Conservation (phyloP, 106 monocot species). For the Narthecium ossifragum region DNA sequence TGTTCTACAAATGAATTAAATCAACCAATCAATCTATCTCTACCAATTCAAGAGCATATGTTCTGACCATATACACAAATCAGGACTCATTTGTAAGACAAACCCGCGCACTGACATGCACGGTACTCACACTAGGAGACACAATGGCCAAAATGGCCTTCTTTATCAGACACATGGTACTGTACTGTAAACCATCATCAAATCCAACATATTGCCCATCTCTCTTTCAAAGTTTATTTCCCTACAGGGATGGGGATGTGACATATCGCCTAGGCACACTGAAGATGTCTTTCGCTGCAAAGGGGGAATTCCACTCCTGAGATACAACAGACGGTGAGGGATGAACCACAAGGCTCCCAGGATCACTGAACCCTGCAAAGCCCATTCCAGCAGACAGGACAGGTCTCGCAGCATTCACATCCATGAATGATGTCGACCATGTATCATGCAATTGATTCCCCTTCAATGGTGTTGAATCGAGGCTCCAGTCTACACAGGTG, state of each 20-base stretch:
- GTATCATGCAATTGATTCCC: conserved; percentile 17
- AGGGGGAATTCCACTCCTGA: conserved; percentile 60
- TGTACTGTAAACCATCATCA: not conserved
- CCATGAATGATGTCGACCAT: conserved; percentile 46
- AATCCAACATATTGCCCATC: no score
- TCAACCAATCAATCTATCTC: no score
- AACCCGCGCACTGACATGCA: no score
- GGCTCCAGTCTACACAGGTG: conserved; percentile 87
- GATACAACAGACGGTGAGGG: conserved; percentile 16
- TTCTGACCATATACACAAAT: no score
- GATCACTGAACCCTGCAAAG: conserved; percentile 20
- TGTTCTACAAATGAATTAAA: no score
- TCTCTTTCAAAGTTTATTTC: no score
- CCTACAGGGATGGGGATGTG: conserved; percentile 30
- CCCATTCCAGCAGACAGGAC: conserved; percentile 5
- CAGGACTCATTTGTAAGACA: no score
- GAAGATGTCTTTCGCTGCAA: conserved; percentile 60
- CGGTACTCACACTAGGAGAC: no score
- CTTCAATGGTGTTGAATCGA: conserved; percentile 28
- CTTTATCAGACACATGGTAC: no score
- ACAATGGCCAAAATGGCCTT: no score
- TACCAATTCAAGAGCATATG: no score
- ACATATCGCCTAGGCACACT: conserved; percentile 61
- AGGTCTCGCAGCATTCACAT: conserved; percentile 15
- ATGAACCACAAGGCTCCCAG: conserved; percentile 9